These are phyloP conservation scores for Hymenoscyphus linearis DNA, from an alignment of 2,329 filamentous ascomycete genomes.

Conservation along the genomic window DNA sequence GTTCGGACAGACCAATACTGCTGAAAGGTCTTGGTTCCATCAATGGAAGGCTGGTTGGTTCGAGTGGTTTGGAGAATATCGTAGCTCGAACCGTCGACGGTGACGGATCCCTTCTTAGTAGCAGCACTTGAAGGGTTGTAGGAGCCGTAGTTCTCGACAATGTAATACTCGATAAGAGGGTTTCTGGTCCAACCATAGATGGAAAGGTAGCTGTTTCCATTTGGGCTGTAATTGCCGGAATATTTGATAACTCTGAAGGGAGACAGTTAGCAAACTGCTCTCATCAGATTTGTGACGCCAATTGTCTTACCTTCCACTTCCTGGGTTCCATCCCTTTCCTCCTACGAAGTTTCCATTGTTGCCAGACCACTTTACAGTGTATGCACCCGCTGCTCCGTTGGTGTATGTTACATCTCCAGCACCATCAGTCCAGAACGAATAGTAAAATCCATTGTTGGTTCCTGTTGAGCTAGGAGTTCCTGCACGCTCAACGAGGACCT, in stretches of 20 bases:
- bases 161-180: constrained; percentile 35
- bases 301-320: constrained; percentile 19
- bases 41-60: constrained; percentile 40
- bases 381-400: constrained; percentile 43
- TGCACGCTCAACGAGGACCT: constrained; percentile 1
- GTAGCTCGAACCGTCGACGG: constrained; percentile 48
- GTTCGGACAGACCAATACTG: constrained; percentile 49
- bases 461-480: constrained; percentile 44
- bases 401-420: constrained; percentile 45
- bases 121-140: constrained; percentile 45
- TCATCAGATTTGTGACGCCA: background rate
- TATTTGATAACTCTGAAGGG: constrained; percentile 37
- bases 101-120: constrained; percentile 45
- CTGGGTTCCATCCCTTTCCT: constrained; percentile 45
- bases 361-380: constrained; percentile 44
- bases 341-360: constrained; percentile 43
- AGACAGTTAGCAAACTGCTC: background rate
- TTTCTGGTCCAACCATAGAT: constrained; percentile 50
- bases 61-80: constrained; percentile 37
- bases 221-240: constrained; percentile 36
- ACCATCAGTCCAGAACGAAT: constrained; percentile 55
- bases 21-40: constrained; percentile 44
- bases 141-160: constrained; percentile 47
- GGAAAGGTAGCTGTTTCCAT: constrained; percentile 43
- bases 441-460: constrained; percentile 53